Evolutionary conservation across 1,139 yeast genomes (phyloP).

Genomic region (Arxiozyma slooffiae): DNA sequence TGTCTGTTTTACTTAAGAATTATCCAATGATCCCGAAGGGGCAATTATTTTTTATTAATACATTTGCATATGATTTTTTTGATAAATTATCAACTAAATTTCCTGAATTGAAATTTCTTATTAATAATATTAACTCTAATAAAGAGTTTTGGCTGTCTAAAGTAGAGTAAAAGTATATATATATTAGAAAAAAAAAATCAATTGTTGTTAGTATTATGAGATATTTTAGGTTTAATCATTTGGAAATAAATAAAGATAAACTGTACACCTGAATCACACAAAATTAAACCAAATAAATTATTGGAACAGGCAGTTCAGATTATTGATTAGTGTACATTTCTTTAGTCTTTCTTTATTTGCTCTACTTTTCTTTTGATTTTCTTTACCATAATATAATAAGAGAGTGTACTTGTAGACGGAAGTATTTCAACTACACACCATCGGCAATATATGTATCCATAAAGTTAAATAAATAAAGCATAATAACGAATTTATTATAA

Average conservation of each 20-base stretch:
- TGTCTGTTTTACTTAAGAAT: slow-evolving; percentile 26
- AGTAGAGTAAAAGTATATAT: not conserved
- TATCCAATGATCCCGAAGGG: slow-evolving; percentile 54
- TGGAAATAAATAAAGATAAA: not conserved
- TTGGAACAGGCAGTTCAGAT: not conserved
- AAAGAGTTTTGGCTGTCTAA: slow-evolving; percentile 34
- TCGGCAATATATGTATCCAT: no score
- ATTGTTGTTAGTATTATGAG: not conserved
- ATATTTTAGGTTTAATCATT: no score
- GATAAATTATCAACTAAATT: slow-evolving; percentile 48
- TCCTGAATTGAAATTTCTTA: slow-evolving; percentile 47
- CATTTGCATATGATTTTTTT: slow-evolving; percentile 74
- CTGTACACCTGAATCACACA: not conserved
- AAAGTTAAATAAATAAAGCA: no score
- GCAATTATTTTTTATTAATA: slow-evolving; percentile 75
- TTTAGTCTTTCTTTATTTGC: not conserved
- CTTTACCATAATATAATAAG: no score
- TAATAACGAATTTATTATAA: no score
- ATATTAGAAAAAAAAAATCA: not conserved
- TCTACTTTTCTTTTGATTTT: not conserved
- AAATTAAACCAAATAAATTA: no score
- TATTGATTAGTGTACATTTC: not conserved
- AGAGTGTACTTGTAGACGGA: no score
- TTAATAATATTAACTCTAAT: slow-evolving; percentile 33
- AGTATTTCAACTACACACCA: no score